Base-by-base conservation (phyloP, 1,284 basidiomycete species). In the Malassezia sp. region DNA sequence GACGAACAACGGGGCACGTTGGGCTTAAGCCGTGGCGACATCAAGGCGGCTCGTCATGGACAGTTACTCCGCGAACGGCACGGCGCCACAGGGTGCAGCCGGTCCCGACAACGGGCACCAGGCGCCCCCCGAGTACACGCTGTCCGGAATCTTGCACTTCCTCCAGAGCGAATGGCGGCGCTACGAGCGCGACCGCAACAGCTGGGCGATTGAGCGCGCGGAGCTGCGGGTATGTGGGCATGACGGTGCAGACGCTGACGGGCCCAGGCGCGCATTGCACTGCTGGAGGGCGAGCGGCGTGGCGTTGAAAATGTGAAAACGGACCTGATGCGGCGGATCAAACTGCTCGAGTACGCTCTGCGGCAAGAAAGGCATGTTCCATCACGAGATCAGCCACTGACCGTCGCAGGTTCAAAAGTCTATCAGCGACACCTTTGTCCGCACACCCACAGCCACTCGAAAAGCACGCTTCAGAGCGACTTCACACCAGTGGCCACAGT, bases 191-290 rank as follows among this genome's bases (percentile, higher is more conserved):
- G 90, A 97, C 74, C 79, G 91, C 63, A 97, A 99, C 71, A 90
- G 96, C 73, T 97, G 90, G 91, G 91, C 96, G 76, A 99, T 99
- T 64, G 91, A 97, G 74, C 77, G 91, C 59, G 91, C 93, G 27
- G 91, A 97, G 74, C 93, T 97, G 88, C 79, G 90, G 76, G 90
- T 88, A 60, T 63, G 83, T 79, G n/a, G 35, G 29, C 37, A 14
- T 27, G 15, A n/a, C n/a, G n/a, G n/a, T n/a, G n/a, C n/a, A n/a
- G n/a, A n/a, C 3, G 20, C 7, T 26, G 21, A 21, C 27, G n/a
- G 9, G 10, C 15, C 5, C 54, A 89, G 84, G 89, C 90, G 45
- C 81, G 91, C 41, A 95, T 97, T 60, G 91, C 91, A n/a, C 77
- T 96, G 42, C 79, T 97, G 44, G 91, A 97, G 71, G 91, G 91